Evolutionary conservation across 805 yeast genomes (phyloP).

Genomic region (Saccharomycopsis javanensis): DNA sequence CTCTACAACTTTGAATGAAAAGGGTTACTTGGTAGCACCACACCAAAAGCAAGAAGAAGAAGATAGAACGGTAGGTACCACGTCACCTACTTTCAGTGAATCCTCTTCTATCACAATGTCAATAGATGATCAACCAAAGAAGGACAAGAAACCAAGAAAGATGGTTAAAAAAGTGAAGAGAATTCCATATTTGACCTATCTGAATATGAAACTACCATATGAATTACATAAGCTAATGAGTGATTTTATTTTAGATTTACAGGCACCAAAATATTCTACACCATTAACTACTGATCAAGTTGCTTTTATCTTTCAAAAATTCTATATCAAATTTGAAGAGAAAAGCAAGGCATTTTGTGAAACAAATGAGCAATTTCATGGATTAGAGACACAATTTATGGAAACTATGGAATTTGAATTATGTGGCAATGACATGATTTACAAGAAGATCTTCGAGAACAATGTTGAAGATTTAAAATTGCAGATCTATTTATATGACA

Average conservation of each 20-base stretch:
- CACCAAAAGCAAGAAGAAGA: background rate
- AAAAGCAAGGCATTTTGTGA: background rate
- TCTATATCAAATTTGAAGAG: constrained; percentile 14
- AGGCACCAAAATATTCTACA: constrained; percentile 18
- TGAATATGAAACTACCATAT: constrained; percentile 7
- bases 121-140: background rate
- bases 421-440: constrained; percentile 12
- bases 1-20: background rate
- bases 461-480: constrained; percentile 13
- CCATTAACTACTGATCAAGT: constrained; percentile 19
- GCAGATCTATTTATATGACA: constrained; percentile 11
- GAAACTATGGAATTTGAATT: constrained; percentile 10
- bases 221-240: constrained; percentile 1
- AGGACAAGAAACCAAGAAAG: background rate
- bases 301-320: constrained; percentile 13
- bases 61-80: background rate
- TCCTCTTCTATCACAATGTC: background rate
- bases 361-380: background rate
- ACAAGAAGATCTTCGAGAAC: constrained; percentile 14
- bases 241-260: constrained; percentile 15
- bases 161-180: constrained; percentile 1
- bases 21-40: background rate
- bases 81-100: background rate
- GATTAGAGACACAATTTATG: constrained; percentile 6
- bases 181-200: background rate